Evolutionary conservation across 495 filamentous ascomycete genomes (phyloP).

Genomic region (Neurospora intermedia): DNA sequence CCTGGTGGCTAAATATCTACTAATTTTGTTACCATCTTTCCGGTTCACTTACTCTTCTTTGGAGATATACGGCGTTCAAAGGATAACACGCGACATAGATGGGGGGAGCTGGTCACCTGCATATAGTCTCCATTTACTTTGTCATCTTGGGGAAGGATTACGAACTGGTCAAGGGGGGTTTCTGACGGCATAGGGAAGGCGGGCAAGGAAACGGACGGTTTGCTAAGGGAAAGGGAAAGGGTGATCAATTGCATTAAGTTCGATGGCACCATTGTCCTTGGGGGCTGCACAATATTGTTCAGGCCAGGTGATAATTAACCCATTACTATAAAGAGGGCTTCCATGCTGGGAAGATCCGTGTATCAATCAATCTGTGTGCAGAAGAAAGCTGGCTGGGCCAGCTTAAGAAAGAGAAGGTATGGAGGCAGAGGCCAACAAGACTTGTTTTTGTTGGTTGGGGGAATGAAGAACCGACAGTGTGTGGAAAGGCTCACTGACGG

Average conservation of each 20-base stretch:
- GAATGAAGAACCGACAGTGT: neutral
- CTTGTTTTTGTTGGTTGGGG: neutral
- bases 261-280: neutral
- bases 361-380: neutral
- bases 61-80: neutral
- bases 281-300: neutral
- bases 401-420: neutral
- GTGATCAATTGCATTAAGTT: neutral
- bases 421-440: neutral
- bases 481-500: neutral
- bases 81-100: slow-evolving; percentile 4
- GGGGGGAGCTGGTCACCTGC: slow-evolving; percentile 3
- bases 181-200: neutral
- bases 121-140: slow-evolving; percentile 2
- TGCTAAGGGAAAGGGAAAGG: neutral
- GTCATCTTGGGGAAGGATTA: neutral
- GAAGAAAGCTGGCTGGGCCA: neutral
- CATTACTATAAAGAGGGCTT: neutral
- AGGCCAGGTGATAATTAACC: neutral
- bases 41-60: slow-evolving; percentile 1
- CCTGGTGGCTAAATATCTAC: neutral
- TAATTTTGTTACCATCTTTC: neutral
- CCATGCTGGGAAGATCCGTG: neutral
- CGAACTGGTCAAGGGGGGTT: neutral
- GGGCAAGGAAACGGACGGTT: neutral